A percentile compares a stretch with the other conserved stretches of the same genome.
Conservation (phyloP, 2,329 filamentous ascomycete genomes). For the Rutstroemia sp. region DNA sequence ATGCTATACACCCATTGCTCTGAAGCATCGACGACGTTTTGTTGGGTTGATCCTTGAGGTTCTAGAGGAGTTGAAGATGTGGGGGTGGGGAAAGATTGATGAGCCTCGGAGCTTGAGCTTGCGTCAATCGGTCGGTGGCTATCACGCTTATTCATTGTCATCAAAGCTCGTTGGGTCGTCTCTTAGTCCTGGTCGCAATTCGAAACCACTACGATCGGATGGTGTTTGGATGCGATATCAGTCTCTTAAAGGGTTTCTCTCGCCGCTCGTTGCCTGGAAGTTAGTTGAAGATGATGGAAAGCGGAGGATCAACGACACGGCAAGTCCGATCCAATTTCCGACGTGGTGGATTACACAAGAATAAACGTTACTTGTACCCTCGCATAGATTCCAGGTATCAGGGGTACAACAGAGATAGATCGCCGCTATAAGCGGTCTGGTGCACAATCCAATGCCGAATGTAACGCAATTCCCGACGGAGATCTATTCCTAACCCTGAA, state of each 20-base stretch:
- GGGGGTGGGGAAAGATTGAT: not conserved
- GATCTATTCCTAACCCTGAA: too few relatives aligned
- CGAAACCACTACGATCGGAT: not conserved
- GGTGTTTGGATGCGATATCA: not conserved
- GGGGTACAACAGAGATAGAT: not conserved
- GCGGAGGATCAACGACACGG: not conserved
- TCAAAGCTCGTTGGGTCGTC: not conserved
- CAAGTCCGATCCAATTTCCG: constrained; percentile 5
- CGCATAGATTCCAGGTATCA: not conserved
- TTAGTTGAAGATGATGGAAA: not conserved
- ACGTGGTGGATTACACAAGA: not conserved
- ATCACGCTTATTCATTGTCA: not conserved
- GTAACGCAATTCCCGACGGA: not conserved
- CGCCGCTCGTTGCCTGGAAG: not conserved
- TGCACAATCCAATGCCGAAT: not conserved
- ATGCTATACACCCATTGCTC: constrained; percentile 2
- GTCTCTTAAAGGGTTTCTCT: not conserved
- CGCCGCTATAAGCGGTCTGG: not conserved
- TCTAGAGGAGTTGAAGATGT: not conserved
- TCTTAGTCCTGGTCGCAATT: not conserved
- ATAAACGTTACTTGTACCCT: not conserved
- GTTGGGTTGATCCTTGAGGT: not conserved
- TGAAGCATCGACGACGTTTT: not conserved
- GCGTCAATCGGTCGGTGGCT: not conserved
- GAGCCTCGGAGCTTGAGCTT: not conserved